Conservation (phyloP, 2,329 filamentous ascomycete genomes). For the Tolypocladium tundrense region DNA sequence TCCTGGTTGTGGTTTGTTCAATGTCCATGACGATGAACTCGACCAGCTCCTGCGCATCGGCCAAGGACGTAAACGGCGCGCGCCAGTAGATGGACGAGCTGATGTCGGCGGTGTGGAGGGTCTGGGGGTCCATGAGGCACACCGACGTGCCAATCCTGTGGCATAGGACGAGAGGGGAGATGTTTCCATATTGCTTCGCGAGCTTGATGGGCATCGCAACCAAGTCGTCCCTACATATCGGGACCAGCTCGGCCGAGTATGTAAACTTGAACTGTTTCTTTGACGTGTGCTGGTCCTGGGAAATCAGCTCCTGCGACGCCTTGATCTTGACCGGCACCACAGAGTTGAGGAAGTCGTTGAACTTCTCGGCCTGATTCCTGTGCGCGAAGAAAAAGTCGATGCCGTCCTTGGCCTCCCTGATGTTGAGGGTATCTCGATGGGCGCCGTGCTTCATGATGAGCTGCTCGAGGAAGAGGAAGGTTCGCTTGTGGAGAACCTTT, state of each 20-base stretch:
- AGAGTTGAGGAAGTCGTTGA: slow-evolving; percentile 81
- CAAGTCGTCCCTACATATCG: slow-evolving; percentile 94
- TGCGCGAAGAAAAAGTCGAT: slow-evolving; percentile 92
- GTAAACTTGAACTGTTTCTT: slow-evolving; percentile 92
- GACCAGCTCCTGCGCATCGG: slow-evolving; percentile 73
- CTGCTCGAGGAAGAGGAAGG: slow-evolving; percentile 68
- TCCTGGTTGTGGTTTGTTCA: slow-evolving; percentile 63
- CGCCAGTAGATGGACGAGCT: slow-evolving; percentile 82
- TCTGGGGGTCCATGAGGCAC: slow-evolving; percentile 82
- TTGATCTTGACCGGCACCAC: slow-evolving; percentile 70
- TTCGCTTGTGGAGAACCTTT: slow-evolving; percentile 91
- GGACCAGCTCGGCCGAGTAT: slow-evolving; percentile 79
- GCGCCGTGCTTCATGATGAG: slow-evolving; percentile 90
- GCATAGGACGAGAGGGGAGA: slow-evolving; percentile 77
- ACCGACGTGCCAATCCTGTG: slow-evolving; percentile 80
- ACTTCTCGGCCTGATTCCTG: slow-evolving; percentile 83
- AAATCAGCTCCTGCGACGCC: slow-evolving; percentile 77
- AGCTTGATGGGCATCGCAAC: slow-evolving; percentile 87
- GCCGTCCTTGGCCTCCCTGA: slow-evolving; percentile 92
- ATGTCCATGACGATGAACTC: slow-evolving; percentile 96
- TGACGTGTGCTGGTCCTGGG: slow-evolving; percentile 82
- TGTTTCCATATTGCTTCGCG: slow-evolving; percentile 80
- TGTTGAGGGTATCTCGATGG: slow-evolving; percentile 90
- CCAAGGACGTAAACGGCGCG: slow-evolving; percentile 71
- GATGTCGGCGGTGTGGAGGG: slow-evolving; percentile 83